Conservation (phyloP, 1,284 basidiomycete genomes). For the Apiotrichum sp. region DNA sequence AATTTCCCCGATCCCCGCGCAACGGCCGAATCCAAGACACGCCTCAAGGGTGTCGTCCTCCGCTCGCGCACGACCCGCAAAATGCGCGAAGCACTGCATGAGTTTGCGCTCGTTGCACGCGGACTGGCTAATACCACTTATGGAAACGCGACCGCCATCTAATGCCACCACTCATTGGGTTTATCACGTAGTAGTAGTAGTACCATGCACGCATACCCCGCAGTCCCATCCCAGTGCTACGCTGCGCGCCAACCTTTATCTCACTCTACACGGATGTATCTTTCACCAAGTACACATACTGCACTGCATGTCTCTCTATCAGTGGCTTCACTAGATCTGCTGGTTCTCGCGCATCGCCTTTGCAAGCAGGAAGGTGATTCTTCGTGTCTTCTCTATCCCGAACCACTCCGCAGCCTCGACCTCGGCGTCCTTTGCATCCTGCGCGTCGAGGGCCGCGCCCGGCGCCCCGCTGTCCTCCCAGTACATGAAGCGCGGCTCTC, state of each 20-base stretch:
- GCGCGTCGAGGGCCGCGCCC: conserved; percentile 21
- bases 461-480: conserved; percentile 20
- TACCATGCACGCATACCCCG: conserved; percentile 6
- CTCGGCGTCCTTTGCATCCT: conserved; percentile 1
- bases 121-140: conserved; percentile 46
- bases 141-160: conserved; percentile 43
- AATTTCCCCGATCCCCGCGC: conserved; percentile 43
- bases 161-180: not conserved
- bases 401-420: not conserved
- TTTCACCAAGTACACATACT: too few species aligned
- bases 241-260: too few species aligned
- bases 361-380: conserved; percentile 11
- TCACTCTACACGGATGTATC: too few species aligned
- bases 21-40: conserved; percentile 62
- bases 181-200: not conserved
- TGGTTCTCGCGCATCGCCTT: conserved; percentile 12
- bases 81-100: conserved; percentile 48
- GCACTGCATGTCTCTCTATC: too few species aligned
- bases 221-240: too few species aligned
- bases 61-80: conserved; percentile 43
- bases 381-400: not conserved
- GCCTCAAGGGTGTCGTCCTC: conserved; percentile 65
- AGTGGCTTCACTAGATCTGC: conserved; percentile 7
- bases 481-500: conserved; percentile 15
- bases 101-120: conserved; percentile 46